Evolutionary conservation across 495 filamentous ascomycete genomes (phyloP), one percentile per base, ranked within the genome.

Genomic region (Cairneyella variabilis): DNA sequence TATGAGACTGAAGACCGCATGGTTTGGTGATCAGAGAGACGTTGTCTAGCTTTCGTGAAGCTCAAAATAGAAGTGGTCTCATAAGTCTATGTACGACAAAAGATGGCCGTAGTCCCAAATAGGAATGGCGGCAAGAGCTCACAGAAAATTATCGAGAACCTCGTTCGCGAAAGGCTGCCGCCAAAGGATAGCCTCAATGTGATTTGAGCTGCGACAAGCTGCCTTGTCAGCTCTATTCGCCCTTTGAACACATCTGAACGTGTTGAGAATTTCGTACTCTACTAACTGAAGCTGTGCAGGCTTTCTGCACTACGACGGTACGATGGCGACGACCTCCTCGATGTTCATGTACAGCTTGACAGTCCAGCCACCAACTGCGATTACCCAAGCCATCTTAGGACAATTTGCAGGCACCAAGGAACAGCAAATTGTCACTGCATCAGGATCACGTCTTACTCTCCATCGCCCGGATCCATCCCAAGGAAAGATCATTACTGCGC

Each of bases 291-390:
- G 73, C 74, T 70, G 71, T 72, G 72, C 76, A 72, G 73, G 73
- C 71, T 71, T 66, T 64, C 76, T 76, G 77, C 75, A 72, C 70
- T 65, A 43, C 50, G 45, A 53, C 61, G 49, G 45, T 79, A 88
- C 60, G 71, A 99, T 99, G 93, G 91, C 93, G 67, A 92, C 90
- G 54, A 96, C 91, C 38, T 96, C 91, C 60, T 90, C 89, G 64
- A 95, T 96, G 90, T 96, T 96, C 67, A 85, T 97, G 78, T 97
- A 97, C 75, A 91, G 89, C 42, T 75, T 97, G 67, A 97, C 95
- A 18, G 84, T 99, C 63, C 88, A 96, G 69, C 85, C 89, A 51
- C 89, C 95, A 22, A 88, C 91, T 44, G 85, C 90, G 30, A 78
- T 95, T 58, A 90, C 84, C 14, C 88, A 96, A 72, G 90, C 91